Conservation (phyloP, 2,329 filamentous ascomycete genomes). For the Cyanodermella asteris region DNA sequence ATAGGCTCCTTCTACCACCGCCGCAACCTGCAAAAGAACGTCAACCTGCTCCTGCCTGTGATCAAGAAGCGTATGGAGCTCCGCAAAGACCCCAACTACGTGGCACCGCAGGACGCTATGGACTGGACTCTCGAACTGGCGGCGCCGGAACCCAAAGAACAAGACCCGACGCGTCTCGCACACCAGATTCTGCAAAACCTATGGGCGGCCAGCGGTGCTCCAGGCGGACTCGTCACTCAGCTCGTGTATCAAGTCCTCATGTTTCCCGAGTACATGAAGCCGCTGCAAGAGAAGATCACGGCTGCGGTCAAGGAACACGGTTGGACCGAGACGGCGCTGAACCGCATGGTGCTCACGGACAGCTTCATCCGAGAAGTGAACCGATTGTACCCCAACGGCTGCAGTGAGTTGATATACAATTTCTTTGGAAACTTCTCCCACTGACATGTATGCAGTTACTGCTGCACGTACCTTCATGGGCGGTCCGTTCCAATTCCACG, state of each 20-base stretch:
- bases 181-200: neutral
- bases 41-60: neutral
- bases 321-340: conserved; percentile 5
- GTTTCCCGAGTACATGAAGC: conserved; percentile 6
- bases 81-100: neutral
- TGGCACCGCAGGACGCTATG: neutral
- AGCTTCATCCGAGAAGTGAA: conserved; percentile 8
- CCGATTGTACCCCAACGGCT: neutral
- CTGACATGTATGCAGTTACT: neutral
- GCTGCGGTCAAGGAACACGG: conserved; percentile 4
- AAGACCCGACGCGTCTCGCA: neutral
- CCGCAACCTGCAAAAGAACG: neutral
- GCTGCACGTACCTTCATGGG: neutral
- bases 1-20: neutral
- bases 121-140: neutral
- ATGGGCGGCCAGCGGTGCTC: neutral
- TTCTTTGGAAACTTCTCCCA: neutral
- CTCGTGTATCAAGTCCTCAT: neutral
- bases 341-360: conserved; percentile 6
- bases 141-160: neutral
- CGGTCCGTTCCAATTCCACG: neutral
- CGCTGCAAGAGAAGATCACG: conserved; percentile 7
- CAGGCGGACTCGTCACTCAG: neutral
- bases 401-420: neutral
- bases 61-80: neutral